A percentile compares a stretch with the other conserved stretches of the same genome.
These are phyloP conservation scores for Tuber borchii DNA, from an alignment of 495 filamentous ascomycete genomes.

Conservation along the genomic window DNA sequence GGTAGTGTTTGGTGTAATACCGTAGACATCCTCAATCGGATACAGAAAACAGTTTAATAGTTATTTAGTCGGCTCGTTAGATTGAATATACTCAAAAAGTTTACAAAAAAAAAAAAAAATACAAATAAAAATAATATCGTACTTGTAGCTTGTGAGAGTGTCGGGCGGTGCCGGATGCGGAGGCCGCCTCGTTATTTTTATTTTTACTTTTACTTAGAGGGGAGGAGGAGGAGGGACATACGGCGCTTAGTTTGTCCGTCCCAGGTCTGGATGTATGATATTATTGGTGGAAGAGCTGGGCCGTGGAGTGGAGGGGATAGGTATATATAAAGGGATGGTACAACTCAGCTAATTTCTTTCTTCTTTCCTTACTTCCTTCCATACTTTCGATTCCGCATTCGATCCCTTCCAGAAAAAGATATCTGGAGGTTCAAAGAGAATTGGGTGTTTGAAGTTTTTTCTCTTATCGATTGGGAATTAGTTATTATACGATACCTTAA, in stretches of 20 bases:
- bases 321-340: not conserved
- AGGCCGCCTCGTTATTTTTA: not conserved
- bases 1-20: too few species aligned
- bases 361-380: not conserved
- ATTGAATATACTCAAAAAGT: too few species aligned
- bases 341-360: not conserved
- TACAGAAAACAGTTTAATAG: too few species aligned
- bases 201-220: not conserved
- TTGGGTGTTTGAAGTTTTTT: not conserved
- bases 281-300: not conserved
- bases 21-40: too few species aligned
- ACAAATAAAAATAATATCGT: not conserved
- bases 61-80: too few species aligned
- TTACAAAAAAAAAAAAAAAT: too few species aligned
- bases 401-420: not conserved
- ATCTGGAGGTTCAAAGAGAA: not conserved
- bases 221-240: not conserved
- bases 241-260: not conserved
- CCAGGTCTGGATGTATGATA: not conserved
- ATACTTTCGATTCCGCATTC: not conserved
- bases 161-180: not conserved
- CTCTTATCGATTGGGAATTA: not conserved
- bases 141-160: not conserved
- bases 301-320: not conserved
- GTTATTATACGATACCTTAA: not conserved